These are phyloP conservation scores for Borealophlyctis nickersoniae DNA, from an alignment of 192 early-diverging fungal species.

Conservation along the genomic window DNA sequence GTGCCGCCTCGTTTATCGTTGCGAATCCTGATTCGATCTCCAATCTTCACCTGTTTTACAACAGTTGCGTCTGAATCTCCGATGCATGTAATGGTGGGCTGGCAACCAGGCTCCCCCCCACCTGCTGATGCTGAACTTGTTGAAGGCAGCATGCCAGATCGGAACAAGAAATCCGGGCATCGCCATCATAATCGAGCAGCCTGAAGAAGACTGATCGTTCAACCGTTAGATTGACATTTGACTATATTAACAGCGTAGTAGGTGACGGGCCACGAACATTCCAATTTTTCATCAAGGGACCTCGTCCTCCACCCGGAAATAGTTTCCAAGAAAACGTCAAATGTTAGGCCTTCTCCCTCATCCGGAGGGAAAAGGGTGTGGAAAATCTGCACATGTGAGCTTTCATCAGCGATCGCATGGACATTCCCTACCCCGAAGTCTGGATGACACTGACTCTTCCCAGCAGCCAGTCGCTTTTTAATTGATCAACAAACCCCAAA, in stretches of 20 bases:
- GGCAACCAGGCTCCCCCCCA: too few species aligned
- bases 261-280: conserved; percentile 5
- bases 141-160: neutral
- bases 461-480: too few species aligned
- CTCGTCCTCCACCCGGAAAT: neutral
- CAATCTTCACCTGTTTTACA: too few species aligned
- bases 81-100: too few species aligned
- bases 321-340: neutral
- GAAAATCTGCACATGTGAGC: too few species aligned
- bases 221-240: neutral
- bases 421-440: too few species aligned
- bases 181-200: conserved; percentile 3
- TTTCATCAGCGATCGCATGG: too few species aligned
- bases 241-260: neutral
- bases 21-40: neutral
- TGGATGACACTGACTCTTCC: too few species aligned
- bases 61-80: too few species aligned
- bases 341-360: too few species aligned
- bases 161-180: neutral
- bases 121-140: neutral
- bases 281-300: neutral
- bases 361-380: too few species aligned
- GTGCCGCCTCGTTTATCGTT: neutral
- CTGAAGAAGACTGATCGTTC: neutral
- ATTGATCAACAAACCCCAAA: too few species aligned